Conservation (phyloP, 202 grass and related monocot genomes). For the Panicum hallii region DNA sequence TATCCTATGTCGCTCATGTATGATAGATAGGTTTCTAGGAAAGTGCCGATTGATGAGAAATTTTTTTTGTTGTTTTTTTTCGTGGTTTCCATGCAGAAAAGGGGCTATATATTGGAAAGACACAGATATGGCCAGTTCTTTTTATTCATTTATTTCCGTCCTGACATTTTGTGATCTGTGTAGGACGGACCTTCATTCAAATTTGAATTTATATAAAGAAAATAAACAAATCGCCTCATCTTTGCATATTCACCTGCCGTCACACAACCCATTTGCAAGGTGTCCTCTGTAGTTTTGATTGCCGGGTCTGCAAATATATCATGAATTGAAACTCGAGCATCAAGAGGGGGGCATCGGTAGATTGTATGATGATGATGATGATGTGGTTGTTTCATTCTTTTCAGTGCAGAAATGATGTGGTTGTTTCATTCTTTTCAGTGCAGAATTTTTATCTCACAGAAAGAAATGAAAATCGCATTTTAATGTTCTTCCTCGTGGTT, state of each 20-base stretch:
- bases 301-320: neutral
- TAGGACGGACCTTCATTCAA: slow-evolving; percentile 22
- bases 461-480: too few species aligned
- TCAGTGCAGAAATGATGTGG: too few species aligned
- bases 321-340: neutral
- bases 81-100: neutral
- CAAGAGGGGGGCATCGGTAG: neutral
- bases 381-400: neutral
- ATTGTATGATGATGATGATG: neutral
- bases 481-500: too few species aligned
- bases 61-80: neutral
- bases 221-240: neutral
- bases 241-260: neutral
- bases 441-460: too few species aligned
- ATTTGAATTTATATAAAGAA: slow-evolving; percentile 9
- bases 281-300: neutral
- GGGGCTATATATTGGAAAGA: neutral
- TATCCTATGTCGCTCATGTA: slow-evolving; percentile 25
- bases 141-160: slow-evolving; percentile 31
- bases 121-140: neutral
- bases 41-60: neutral
- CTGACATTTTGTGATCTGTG: slow-evolving; percentile 24
- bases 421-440: too few species aligned
- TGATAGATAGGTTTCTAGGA: slow-evolving; percentile 29
- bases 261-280: neutral